A percentile compares a stretch with the other conserved stretches of the same genome.
phyloP scores from a whole-genome alignment of 1,284 basidiomycete species.

The Trametes versicolor region DNA sequence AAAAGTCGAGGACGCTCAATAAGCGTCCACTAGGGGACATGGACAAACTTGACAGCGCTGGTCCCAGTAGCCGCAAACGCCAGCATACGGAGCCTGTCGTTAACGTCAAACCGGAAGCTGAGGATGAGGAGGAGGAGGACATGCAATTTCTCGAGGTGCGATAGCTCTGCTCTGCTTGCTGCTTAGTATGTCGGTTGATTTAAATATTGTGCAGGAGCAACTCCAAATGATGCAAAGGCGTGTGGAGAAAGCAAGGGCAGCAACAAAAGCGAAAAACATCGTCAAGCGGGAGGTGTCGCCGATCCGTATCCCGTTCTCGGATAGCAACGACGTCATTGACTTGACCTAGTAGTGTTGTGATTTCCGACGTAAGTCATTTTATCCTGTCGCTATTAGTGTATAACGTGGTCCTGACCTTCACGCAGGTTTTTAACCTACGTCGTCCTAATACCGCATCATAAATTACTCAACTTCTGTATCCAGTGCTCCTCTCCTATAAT shows the following conservation, averaged over 20 bases:
- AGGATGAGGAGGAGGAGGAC: too few relatives aligned
- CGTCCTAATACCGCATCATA: too few relatives aligned
- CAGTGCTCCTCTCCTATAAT: too few relatives aligned
- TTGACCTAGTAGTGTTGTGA: constrained; percentile 10
- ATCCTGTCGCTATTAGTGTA: background rate
- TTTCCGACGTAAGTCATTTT: background rate
- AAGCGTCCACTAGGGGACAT: background rate
- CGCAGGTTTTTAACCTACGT: too few relatives aligned
- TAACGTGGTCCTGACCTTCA: background rate
- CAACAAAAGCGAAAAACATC: background rate
- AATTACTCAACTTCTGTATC: too few relatives aligned
- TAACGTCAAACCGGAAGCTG: constrained; percentile 6
- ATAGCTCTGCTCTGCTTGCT: background rate
- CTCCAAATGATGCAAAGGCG: constrained; percentile 9
- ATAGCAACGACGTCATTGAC: constrained; percentile 9
- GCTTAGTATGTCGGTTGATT: background rate
- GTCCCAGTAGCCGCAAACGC: background rate
- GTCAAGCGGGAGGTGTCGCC: constrained; percentile 19
- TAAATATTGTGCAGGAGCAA: constrained; percentile 1
- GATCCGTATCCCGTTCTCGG: constrained; percentile 8
- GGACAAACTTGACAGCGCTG: too few relatives aligned
- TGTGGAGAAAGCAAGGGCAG: constrained; percentile 1
- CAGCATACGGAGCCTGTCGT: background rate
- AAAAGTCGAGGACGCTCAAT: background rate
- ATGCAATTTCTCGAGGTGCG: constrained; percentile 14